These are phyloP conservation scores for Carallia pectinifolia DNA, from an alignment of 345 rosid species.

Conservation along the genomic window DNA sequence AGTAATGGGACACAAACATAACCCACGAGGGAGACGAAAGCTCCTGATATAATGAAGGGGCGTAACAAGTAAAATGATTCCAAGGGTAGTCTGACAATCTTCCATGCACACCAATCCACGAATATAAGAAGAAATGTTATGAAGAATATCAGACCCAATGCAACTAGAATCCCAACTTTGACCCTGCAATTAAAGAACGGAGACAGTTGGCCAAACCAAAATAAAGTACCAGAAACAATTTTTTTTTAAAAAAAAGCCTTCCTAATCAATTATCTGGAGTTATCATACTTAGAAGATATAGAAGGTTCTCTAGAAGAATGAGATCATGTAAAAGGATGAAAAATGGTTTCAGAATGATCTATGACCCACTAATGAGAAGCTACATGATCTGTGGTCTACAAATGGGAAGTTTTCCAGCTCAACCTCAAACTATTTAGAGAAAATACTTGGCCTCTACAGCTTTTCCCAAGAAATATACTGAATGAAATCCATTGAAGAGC, in stretches of 20 bases:
- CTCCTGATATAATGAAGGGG: slow-evolving; percentile 62
- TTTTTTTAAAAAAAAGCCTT: background rate
- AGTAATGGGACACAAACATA: slow-evolving; percentile 74
- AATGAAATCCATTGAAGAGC: too few species aligned
- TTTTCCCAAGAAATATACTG: too few species aligned
- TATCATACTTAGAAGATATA: too few species aligned
- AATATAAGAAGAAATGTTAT: slow-evolving; percentile 48
- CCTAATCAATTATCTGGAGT: background rate
- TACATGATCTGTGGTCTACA: too few species aligned
- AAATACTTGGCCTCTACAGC: too few species aligned
- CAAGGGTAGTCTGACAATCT: slow-evolving; percentile 82
- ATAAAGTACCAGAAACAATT: background rate
- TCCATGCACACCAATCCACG: slow-evolving; percentile 88
- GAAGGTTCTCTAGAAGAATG: too few species aligned
- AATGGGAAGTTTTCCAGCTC: too few species aligned
- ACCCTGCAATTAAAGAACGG: slow-evolving; percentile 44
- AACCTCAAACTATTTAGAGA: too few species aligned
- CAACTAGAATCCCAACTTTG: slow-evolving; percentile 59
- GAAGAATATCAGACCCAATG: slow-evolving; percentile 62
- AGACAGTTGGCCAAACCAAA: slow-evolving; percentile 11
- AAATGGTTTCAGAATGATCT: too few species aligned
- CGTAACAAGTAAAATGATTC: slow-evolving; percentile 61
- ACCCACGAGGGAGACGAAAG: slow-evolving; percentile 57
- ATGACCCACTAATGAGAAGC: too few species aligned
- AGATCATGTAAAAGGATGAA: too few species aligned